These are phyloP conservation scores for Oenanthe sinensis DNA, from an alignment of 129 eudicot genomes.

Conservation along the genomic window DNA sequence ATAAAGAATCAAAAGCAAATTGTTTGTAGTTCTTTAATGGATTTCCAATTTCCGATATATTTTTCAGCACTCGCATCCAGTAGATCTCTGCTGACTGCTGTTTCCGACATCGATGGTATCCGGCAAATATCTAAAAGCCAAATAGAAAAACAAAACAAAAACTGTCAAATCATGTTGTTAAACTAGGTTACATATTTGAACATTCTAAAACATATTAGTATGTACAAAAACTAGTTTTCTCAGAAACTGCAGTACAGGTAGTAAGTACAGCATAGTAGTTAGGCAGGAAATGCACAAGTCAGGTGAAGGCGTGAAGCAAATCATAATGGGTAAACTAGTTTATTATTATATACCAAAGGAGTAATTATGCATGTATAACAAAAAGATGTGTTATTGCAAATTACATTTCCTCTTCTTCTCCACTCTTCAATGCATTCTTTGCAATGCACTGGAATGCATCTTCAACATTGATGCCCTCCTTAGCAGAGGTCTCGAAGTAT, in stretches of 20 bases:
- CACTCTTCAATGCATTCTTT: constrained; percentile 80
- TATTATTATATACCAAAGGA: background rate
- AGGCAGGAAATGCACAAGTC: too few species aligned
- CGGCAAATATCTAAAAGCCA: constrained; percentile 63
- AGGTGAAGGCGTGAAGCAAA: too few species aligned
- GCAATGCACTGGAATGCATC: constrained; percentile 96
- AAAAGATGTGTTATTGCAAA: constrained; percentile 11
- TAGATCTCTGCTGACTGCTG: constrained; percentile 74
- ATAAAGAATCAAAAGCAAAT: constrained; percentile 10
- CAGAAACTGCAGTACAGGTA: background rate
- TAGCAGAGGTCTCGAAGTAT: constrained; percentile 95
- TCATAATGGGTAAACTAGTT: too few species aligned
- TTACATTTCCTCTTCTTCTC: constrained; percentile 97
- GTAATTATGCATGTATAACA: background rate
- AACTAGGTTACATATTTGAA: background rate
- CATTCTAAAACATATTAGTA: background rate
- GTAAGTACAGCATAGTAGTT: background rate
- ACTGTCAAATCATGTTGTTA: background rate
- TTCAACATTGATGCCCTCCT: constrained; percentile 91
- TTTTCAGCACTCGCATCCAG: constrained; percentile 77
- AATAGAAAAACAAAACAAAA: background rate
- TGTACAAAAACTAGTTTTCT: background rate
- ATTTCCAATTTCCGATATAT: background rate
- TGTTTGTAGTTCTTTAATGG: background rate
- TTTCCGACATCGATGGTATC: constrained; percentile 90